Percentiles rank a stretch among this genome's conserved stretches.
These are phyloP conservation scores for Crithidia bombi DNA, from an alignment of 208 protist species.

Conservation along the genomic window DNA sequence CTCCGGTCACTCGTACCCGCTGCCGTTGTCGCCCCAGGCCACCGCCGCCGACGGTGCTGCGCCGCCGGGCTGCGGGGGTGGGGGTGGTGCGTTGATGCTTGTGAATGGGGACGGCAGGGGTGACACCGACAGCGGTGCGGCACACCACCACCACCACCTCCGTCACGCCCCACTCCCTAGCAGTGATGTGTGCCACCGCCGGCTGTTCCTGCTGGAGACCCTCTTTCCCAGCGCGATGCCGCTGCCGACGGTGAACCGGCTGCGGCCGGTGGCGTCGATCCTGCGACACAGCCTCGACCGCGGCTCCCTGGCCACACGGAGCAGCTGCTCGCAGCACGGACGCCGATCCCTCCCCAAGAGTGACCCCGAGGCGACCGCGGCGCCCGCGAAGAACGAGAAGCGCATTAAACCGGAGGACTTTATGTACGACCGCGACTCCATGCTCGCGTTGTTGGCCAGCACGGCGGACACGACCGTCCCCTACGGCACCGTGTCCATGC, in stretches of 20 bases:
- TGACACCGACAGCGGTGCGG: not conserved
- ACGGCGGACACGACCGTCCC: constrained; percentile 26
- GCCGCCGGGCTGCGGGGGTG: not conserved
- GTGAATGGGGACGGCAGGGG: not conserved
- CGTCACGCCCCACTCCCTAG: constrained; percentile 5
- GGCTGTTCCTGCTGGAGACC: constrained; percentile 34
- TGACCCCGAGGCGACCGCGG: not conserved
- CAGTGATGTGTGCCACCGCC: constrained; percentile 35
- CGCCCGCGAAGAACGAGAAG: not conserved
- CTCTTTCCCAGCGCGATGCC: constrained; percentile 35
- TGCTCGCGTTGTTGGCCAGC: constrained; percentile 25
- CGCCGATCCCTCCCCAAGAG: not conserved
- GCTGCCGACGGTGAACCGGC: constrained; percentile 8
- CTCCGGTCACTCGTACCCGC: constrained; percentile 5
- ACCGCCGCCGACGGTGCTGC: not conserved
- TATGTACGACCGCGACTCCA: constrained; percentile 36
- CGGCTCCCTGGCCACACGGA: not conserved
- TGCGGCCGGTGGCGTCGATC: constrained; percentile 9
- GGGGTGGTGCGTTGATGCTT: not conserved
- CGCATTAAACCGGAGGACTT: constrained; percentile 27
- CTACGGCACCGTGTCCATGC: constrained; percentile 30
- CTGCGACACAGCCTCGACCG: not conserved
- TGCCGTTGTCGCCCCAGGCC: constrained; percentile 1
- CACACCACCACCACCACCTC: constrained; percentile 1
- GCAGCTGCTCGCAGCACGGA: not conserved